A percentile compares a stretch with the other conserved stretches of the same genome.
Evolutionary conservation across 768 basidiomycete species (phyloP).

Genomic region (Lentinula lateritia): DNA sequence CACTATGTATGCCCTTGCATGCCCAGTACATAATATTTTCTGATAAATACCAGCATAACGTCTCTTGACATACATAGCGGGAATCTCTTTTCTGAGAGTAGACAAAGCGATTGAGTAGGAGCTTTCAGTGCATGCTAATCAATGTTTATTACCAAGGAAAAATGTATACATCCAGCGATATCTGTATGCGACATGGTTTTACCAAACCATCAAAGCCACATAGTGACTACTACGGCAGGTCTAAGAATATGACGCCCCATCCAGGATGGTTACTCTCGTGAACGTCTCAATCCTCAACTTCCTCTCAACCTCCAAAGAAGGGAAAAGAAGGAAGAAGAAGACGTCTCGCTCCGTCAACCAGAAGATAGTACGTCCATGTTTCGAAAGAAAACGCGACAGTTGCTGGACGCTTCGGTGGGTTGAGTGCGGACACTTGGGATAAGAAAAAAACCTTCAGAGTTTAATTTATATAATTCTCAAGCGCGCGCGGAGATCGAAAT

Average conservation of each 20-base stretch:
- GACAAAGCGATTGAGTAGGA: background rate
- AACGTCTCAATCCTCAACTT: conserved; percentile 24
- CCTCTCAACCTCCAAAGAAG: conserved; percentile 16
- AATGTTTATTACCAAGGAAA: too few species aligned
- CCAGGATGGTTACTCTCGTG: conserved; percentile 42
- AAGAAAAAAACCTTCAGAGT: conserved; percentile 13
- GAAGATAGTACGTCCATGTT: conserved; percentile 60
- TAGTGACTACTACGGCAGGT: conserved; percentile 69
- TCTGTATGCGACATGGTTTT: conserved; percentile 76
- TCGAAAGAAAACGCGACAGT: conserved; percentile 40
- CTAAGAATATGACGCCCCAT: conserved; percentile 75
- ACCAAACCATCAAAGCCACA: conserved; percentile 78
- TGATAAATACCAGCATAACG: too few species aligned
- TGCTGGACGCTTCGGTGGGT: conserved; percentile 59
- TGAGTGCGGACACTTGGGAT: conserved; percentile 56
- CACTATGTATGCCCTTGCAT: too few species aligned
- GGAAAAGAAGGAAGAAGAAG: conserved; percentile 5
- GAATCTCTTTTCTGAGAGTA: too few species aligned
- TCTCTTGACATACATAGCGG: too few species aligned
- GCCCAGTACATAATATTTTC: too few species aligned
- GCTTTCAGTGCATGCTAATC: background rate
- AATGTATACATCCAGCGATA: background rate
- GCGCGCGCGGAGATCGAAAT: background rate
- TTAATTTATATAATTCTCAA: background rate
- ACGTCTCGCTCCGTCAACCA: conserved; percentile 77